Evolutionary conservation across 2,329 filamentous ascomycete species (phyloP).

Genomic region (Penicillium sp.): DNA sequence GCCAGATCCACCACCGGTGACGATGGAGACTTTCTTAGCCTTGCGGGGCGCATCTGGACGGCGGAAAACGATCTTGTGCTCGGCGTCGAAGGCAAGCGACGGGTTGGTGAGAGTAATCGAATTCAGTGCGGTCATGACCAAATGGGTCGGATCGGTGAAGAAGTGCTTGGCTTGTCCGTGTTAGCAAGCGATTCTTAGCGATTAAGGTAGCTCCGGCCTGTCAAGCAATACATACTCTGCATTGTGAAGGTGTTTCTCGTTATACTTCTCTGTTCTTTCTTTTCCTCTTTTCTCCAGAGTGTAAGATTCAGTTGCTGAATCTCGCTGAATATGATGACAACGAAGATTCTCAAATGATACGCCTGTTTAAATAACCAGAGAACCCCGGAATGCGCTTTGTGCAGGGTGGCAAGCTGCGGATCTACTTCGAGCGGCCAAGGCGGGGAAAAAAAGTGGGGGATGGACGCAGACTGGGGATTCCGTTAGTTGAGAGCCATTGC

Average conservation of each 20-base stretch:
- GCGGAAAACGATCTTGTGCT: slow-evolving; percentile 82
- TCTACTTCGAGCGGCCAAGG: slow-evolving; percentile 17
- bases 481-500: neutral
- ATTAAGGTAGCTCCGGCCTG: neutral
- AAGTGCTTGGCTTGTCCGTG: slow-evolving; percentile 68
- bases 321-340: neutral
- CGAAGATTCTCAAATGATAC: neutral
- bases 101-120: slow-evolving; percentile 82
- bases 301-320: neutral
- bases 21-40: slow-evolving; percentile 67
- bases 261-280: no score
- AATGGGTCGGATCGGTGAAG: slow-evolving; percentile 75
- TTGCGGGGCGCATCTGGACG: slow-evolving; percentile 54
- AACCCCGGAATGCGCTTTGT: slow-evolving; percentile 3
- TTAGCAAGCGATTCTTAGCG: neutral
- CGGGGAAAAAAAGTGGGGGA: slow-evolving; percentile 35
- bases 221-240: neutral
- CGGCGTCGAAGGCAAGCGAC: slow-evolving; percentile 70
- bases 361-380: neutral
- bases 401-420: slow-evolving; percentile 2
- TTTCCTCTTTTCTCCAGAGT: no score
- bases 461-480: slow-evolving; percentile 11
- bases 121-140: slow-evolving; percentile 74
- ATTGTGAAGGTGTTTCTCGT: neutral
- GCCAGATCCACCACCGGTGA: slow-evolving; percentile 85